Evolutionary conservation across 1,139 yeast species (phyloP).

Genomic region (Kodamaea anthophila): DNA sequence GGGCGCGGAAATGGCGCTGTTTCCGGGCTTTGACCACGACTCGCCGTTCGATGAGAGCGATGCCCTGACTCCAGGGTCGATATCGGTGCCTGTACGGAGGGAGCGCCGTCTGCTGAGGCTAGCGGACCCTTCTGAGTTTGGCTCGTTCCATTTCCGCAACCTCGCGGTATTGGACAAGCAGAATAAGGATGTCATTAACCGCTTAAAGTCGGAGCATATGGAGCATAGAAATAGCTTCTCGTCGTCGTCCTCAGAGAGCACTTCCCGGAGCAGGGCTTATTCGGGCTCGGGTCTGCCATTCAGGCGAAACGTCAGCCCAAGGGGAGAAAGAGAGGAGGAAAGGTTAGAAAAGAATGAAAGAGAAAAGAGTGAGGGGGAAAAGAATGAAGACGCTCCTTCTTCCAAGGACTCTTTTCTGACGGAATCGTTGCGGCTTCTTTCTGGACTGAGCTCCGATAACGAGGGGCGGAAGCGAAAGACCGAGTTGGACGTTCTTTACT

Average conservation of each 20-base stretch:
- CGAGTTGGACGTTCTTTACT: constrained; percentile 63
- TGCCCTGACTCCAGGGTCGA: constrained; percentile 10
- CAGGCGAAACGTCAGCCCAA: constrained; percentile 29
- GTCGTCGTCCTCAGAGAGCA: constrained; percentile 38
- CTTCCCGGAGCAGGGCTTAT: constrained; percentile 34
- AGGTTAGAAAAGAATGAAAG: constrained; percentile 44
- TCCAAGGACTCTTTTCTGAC: no score
- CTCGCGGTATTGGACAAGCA: constrained; percentile 88
- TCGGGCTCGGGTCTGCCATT: constrained; percentile 34
- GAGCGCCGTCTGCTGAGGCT: constrained; percentile 64
- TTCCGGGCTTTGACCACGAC: constrained; percentile 47
- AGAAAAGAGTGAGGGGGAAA: constrained; percentile 61
- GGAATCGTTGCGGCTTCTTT: no score
- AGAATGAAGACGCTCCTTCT: no score
- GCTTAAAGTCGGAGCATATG: constrained; percentile 77
- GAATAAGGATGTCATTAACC: constrained; percentile 83
- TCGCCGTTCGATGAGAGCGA: constrained; percentile 14
- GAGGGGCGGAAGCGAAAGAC: constrained; percentile 53
- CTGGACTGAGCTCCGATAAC: constrained; percentile 66
- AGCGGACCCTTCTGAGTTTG: constrained; percentile 79
- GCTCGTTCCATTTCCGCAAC: constrained; percentile 86
- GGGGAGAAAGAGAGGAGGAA: neutral
- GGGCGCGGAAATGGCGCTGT: constrained; percentile 70
- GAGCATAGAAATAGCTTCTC: constrained; percentile 46
- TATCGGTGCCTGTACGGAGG: constrained; percentile 29